Evolutionary conservation across 2,329 filamentous ascomycete species (phyloP), one percentile per base, ranked within the genome.

Genomic region (Claviceps pazoutovae): DNA sequence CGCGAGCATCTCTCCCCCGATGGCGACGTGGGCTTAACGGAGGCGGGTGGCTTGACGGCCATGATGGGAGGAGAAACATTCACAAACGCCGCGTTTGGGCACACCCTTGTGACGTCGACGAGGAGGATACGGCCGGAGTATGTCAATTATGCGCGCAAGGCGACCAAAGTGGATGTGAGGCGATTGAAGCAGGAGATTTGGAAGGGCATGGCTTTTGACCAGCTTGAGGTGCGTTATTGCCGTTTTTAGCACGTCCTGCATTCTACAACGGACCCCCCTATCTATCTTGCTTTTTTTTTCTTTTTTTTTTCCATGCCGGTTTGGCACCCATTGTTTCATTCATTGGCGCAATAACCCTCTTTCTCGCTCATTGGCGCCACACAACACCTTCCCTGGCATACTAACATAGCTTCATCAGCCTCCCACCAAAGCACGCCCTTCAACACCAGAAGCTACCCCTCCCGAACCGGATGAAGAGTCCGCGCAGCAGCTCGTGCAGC

Each of bases 1-100:
- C 74, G 83, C 46, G 87, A 93, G 59, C 81, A 87, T 59, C 86
- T 91, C 64, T 86, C 84, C 1, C 85, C 86, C 4, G 80, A 80
- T 46, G 69, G 68, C 16, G 75, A 70, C 42, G 64, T 65, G 9
- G 72, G 72, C 34, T 66, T 74, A 54, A 72, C 71, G 11, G 70
- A 71, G 57, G 66, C 65, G 1, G 68, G 69, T 11, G 76, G 79
- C 57, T 71, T 74, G 19, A 74, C 73, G 16, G 73, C 69, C 51
- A 66, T 78, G 57, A 64, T 79, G 16, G 71, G 71, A 54, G 73
- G 71, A 17, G 77, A 79, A 54, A 74, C 71, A 11, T 65, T 73
- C 54, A 72, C 72, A 21, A 63, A 66, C 49, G 69, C 59, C 23
- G 75, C 75, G 11, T 83, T 86, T 61, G 80, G 82, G n/a, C 82